Evolutionary conservation across 2,329 filamentous ascomycete genomes (phyloP), one percentile per base, ranked within the genome.

Genomic region (Cladosporium sp.): DNA sequence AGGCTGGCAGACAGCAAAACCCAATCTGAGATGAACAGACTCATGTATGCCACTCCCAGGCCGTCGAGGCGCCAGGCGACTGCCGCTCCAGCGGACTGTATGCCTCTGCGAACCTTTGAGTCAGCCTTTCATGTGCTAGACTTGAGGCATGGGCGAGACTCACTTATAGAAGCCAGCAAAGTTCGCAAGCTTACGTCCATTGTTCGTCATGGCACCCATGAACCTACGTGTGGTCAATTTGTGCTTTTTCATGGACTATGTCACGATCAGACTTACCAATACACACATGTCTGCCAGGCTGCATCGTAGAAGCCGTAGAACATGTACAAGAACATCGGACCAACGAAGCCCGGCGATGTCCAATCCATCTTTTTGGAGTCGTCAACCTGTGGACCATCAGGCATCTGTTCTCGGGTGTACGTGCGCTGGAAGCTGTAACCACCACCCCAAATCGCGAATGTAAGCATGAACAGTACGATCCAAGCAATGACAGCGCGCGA

Each of bases 181-280:
- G 78, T 97, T 96, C 76, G 93, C 92, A 32, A 93, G 83, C 73
- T 91, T 93, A 72, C 92, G 90, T 60, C 89, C 85, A 61, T 93
- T 96, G 82, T 97, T 97, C 69, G 90, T 92, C 42, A 97, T 80
- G 6, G 92, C 84, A 49, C 93, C 93, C 88, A 97, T 96, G 78
- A 88, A 92, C 87, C 86, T 50, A 19, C 25, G 2, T 12, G 5
- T 2, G 1, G 19, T 54, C 20, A 53, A 17, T 6, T 32, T 17
- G 3, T 7, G 2, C 9, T 8, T 9, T 24, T 17, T 5, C 8
- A 20, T 8, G 9, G 12, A 24, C 9, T 36, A 12, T 2, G 6
- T 12, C 3, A 9, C 12, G 15, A 20, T 6, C 3, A 4, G 8
- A 32, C 34, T 40, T 32, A 57, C 54, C 54, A 57, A n/a, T 57